Conservation (phyloP, 108 stramenopile species). For the Conticribra weissflogii region DNA sequence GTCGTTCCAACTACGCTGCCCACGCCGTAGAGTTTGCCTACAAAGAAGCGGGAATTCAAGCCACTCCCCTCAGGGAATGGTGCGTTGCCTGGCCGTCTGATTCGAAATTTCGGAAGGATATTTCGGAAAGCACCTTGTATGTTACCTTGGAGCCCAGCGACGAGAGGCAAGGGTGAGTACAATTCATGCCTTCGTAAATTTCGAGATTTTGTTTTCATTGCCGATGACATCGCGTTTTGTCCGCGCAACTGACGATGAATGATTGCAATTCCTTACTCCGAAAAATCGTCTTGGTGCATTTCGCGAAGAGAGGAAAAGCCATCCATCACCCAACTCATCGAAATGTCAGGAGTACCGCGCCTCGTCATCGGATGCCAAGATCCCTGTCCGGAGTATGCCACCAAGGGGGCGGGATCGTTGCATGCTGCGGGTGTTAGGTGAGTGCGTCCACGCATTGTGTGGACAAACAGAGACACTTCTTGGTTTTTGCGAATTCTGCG, state of each 20-base stretch:
- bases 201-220: neutral
- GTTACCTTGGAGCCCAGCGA: slow-evolving; percentile 76
- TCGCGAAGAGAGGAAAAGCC: slow-evolving; percentile 62
- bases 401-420: slow-evolving; percentile 63
- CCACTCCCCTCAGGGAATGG: slow-evolving; percentile 78
- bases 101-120: slow-evolving; percentile 53
- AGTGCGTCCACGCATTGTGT: too few relatives aligned
- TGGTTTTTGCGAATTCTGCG: too few relatives aligned
- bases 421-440: slow-evolving; percentile 62
- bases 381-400: slow-evolving; percentile 65
- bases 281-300: too few relatives aligned
- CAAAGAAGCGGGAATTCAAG: slow-evolving; percentile 61
- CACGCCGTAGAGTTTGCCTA: slow-evolving; percentile 70
- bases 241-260: neutral
- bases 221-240: neutral
- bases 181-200: neutral
- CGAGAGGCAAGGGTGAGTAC: slow-evolving; percentile 56
- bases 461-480: too few relatives aligned
- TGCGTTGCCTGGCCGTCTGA: slow-evolving; percentile 74
- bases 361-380: slow-evolving; percentile 81
- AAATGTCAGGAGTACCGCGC: slow-evolving; percentile 63
- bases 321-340: slow-evolving; percentile 76
- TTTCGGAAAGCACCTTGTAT: slow-evolving; percentile 70
- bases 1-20: slow-evolving; percentile 54
- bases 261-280: neutral